These are phyloP conservation scores for Crassisporium funariophilum DNA, from an alignment of 768 basidiomycete genomes.

Conservation along the genomic window DNA sequence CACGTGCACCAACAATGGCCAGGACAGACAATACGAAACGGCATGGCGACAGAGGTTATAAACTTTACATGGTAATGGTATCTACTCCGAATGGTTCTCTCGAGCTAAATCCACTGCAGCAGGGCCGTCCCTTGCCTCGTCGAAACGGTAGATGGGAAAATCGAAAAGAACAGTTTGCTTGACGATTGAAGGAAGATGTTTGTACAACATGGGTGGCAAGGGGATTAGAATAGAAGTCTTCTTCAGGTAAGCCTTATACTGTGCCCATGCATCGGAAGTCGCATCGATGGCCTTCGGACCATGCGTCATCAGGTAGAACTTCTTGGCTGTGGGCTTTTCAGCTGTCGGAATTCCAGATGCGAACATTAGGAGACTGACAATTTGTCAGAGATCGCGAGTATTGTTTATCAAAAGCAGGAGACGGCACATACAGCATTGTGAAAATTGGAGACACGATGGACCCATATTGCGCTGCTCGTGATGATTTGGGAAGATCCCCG, in stretches of 20 bases:
- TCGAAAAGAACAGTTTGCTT: constrained; percentile 63
- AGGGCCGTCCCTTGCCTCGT: constrained; percentile 51
- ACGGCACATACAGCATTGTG: constrained; percentile 54
- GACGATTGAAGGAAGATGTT: constrained; percentile 47
- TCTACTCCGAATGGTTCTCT: too few relatives aligned
- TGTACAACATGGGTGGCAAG: constrained; percentile 57
- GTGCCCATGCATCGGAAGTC: constrained; percentile 44
- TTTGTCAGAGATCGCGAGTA: background rate
- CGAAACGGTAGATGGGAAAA: constrained; percentile 61
- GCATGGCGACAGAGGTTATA: too few relatives aligned
- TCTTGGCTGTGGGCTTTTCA: constrained; percentile 65
- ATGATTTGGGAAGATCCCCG: constrained; percentile 39
- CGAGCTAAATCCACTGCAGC: constrained; percentile 42
- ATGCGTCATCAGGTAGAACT: constrained; percentile 56
- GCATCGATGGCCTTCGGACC: constrained; percentile 34
- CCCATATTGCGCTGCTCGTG: constrained; percentile 59
- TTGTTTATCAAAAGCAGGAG: background rate
- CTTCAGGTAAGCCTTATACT: constrained; percentile 57
- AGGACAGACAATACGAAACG: too few relatives aligned
- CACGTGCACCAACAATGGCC: too few relatives aligned
- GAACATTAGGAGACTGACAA: constrained; percentile 46
- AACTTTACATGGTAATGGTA: too few relatives aligned
- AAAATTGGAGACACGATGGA: constrained; percentile 64
- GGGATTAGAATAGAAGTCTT: constrained; percentile 65
- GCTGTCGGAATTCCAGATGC: constrained; percentile 70